Percentiles rank a stretch among this genome's conserved stretches.
These are phyloP conservation scores for Backusella parvicylindrica DNA, from an alignment of 192 early-diverging fungal genomes.

Conservation along the genomic window DNA sequence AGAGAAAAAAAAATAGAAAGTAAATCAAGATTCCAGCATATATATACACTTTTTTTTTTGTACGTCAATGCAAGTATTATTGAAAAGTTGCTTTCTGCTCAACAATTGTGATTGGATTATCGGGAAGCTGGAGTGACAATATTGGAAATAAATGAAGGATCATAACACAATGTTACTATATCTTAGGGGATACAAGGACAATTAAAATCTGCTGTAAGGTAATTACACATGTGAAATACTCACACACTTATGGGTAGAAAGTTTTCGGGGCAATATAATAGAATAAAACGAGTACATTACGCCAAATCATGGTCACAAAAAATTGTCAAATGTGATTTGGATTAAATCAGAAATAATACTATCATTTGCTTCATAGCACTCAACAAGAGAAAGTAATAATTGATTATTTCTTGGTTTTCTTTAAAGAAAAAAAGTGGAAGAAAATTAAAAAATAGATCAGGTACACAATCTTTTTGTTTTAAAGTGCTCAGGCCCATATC, in stretches of 20 bases:
- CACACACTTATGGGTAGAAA: background rate
- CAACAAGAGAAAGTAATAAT: background rate
- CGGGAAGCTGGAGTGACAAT: background rate
- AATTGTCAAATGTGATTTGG: background rate
- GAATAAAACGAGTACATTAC: background rate
- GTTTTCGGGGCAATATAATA: background rate
- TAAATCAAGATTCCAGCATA: background rate
- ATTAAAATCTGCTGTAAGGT: background rate
- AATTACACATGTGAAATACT: background rate
- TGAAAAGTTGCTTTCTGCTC: background rate
- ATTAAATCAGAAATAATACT: background rate
- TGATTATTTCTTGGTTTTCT: background rate
- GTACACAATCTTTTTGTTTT: background rate
- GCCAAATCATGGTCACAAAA: background rate
- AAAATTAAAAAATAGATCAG: background rate
- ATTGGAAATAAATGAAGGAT: slow-evolving; percentile 1
- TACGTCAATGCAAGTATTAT: background rate
- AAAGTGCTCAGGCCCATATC: background rate
- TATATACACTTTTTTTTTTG: background rate
- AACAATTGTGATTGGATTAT: background rate
- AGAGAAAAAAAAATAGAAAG: background rate
- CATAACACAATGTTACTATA: background rate
- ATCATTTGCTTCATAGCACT: background rate
- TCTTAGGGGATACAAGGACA: background rate
- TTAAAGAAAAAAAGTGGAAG: background rate